Evolutionary conservation across 2,329 filamentous ascomycete species (phyloP).

Genomic region (Ceratocystis lukuohia): DNA sequence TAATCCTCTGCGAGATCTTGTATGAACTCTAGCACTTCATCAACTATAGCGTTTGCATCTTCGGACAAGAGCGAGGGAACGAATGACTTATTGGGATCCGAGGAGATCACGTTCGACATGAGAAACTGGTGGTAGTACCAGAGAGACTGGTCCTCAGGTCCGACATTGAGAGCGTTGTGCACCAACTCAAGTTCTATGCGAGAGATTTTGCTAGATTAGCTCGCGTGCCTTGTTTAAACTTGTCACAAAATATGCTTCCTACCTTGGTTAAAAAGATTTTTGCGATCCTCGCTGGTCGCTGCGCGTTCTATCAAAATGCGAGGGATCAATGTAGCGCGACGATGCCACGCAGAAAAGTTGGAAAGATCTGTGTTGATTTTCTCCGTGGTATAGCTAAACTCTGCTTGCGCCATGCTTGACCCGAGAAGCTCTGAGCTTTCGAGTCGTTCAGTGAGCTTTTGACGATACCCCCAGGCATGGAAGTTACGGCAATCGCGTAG

Average conservation of each 20-base stretch:
- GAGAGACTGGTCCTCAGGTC: conserved; percentile 85
- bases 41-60: conserved; percentile 53
- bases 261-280: conserved; percentile 59
- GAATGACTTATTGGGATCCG: conserved; percentile 41
- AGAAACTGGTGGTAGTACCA: conserved; percentile 96
- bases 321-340: conserved; percentile 70
- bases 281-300: conserved; percentile 49
- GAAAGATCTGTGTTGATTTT: conserved; percentile 79
- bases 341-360: conserved; percentile 97
- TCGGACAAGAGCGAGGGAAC: conserved; percentile 46
- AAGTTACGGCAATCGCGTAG: conserved; percentile 79
- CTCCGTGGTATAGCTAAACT: conserved; percentile 80
- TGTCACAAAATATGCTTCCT: conserved; percentile 17
- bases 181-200: conserved; percentile 57
- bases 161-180: conserved; percentile 67
- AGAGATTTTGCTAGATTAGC: conserved; percentile 2
- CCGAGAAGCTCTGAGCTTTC: conserved; percentile 44
- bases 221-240: no score
- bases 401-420: conserved; percentile 56
- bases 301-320: conserved; percentile 57
- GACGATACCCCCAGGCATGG: conserved; percentile 88
- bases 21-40: conserved; percentile 60
- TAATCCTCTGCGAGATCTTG: conserved; percentile 51
- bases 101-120: conserved; percentile 52
- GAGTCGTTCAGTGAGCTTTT: conserved; percentile 61